Evolutionary conservation across 2,329 filamentous ascomycete genomes (phyloP).

Genomic region (Colletotrichum endophyticum): DNA sequence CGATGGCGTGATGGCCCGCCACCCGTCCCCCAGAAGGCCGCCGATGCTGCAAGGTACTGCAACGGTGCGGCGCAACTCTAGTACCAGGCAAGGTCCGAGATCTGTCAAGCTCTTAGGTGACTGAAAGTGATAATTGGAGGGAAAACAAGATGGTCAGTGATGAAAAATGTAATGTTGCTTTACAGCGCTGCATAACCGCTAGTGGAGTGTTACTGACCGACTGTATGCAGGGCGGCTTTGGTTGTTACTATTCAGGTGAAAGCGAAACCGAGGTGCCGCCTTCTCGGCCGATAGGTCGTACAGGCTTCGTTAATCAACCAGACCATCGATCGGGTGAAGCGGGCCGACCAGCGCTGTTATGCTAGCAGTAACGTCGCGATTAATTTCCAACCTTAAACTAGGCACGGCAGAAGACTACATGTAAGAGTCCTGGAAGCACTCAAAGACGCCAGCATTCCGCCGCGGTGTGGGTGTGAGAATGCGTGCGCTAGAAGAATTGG

Average conservation of each 20-base stretch:
- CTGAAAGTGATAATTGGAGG: neutral
- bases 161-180: neutral
- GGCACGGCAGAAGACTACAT: neutral
- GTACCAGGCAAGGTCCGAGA: neutral
- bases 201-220: neutral
- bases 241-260: neutral
- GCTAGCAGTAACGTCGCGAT: neutral
- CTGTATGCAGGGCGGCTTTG: neutral
- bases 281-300: neutral
- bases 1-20: neutral
- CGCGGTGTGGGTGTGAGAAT: neutral
- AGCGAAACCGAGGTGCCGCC: neutral
- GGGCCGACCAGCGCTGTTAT: neutral
- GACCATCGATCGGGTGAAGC: neutral
- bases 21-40: neutral
- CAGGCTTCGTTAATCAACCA: neutral
- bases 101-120: neutral
- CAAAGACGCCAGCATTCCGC: neutral
- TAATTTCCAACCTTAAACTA: neutral
- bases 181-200: neutral
- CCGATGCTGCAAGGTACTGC: neutral
- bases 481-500: neutral
- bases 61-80: neutral
- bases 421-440: neutral
- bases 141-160: neutral